Evolutionary conservation across 352 stramenopile species (phyloP).

Genomic region (Globisporangium okanoganense): DNA sequence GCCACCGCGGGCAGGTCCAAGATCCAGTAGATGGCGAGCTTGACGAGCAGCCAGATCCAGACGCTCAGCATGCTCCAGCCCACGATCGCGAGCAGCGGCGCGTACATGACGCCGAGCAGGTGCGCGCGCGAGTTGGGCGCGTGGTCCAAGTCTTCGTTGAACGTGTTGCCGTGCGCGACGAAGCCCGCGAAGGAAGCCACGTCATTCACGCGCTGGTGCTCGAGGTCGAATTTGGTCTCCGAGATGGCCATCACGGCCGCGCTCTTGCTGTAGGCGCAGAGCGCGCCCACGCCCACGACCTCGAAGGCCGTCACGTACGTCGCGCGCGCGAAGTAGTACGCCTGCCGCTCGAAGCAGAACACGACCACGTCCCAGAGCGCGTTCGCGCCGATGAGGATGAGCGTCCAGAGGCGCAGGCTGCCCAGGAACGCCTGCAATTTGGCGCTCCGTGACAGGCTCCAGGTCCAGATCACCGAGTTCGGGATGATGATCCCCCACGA

Average conservation of each 20-base stretch:
- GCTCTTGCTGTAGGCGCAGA: conserved; percentile 10
- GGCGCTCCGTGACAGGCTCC: conserved; percentile 23
- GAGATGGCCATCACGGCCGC: conserved; percentile 18
- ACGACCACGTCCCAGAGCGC: conserved; percentile 28
- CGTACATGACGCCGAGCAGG: conserved; percentile 18
- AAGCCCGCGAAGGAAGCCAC: conserved; percentile 14
- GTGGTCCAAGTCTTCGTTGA: conserved; percentile 20
- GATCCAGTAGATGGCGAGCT: conserved; percentile 7
- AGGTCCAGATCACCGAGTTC: conserved; percentile 45
- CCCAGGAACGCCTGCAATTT: conserved; percentile 40
- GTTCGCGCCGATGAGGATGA: conserved; percentile 34
- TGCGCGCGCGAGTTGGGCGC: conserved; percentile 2
- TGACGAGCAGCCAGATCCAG: conserved; percentile 9
- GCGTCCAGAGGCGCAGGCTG: conserved; percentile 28
- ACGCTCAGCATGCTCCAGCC: conserved; percentile 10
- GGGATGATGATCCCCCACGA: conserved; percentile 55
- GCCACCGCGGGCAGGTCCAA: background rate
- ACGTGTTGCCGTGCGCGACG: conserved; percentile 24
- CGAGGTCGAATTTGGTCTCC: conserved; percentile 22
- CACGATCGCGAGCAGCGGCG: conserved; percentile 11
- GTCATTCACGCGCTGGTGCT: conserved; percentile 27
- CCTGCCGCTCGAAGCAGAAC: conserved; percentile 25
- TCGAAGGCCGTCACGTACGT: conserved; percentile 23
- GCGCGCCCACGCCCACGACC: conserved; percentile 18
- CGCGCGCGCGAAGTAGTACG: conserved; percentile 21